Evolutionary conservation across 192 early-diverging fungal genomes (phyloP), one percentile per base, ranked within the genome.

Genomic region (Coemansia sp.): DNA sequence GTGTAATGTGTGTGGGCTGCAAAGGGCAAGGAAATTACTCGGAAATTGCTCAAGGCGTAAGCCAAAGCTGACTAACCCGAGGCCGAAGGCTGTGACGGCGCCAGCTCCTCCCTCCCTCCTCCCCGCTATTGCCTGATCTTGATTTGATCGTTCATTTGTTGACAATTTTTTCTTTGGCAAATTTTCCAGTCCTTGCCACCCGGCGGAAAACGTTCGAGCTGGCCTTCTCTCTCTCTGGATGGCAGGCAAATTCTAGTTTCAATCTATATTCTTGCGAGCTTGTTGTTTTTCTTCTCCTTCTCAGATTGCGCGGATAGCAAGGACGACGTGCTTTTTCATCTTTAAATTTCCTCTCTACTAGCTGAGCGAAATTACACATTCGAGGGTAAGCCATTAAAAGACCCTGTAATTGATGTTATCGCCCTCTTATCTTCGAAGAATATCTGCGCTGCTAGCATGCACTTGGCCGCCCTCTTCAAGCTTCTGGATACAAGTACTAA

Each of bases 371-470:
- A 51, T 27, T 51, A 14, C 47, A 27, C 14, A 51, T 27, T 51
- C 24, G 47, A 51, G 47, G 47, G 47, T 51, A 51, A 51, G 47
- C 47, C 47, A 51, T 27, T 27, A 25, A 51, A 51, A 15, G 47
- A 51, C 47, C 8, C 47, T 51, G 22, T 27, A 51, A 27, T 51
- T 51, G 47, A 42, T 61, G 25, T 61, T 61, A 43, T 45, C 19
- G 60, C 41, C 20, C 46, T 47, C 42, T 63, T 63, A 42, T 61
- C 4, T 20, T 24, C n/a, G n/a, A n/a, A n/a, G n/a, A n/a, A n/a
- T n/a, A n/a, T n/a, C n/a, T n/a, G n/a, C n/a, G n/a, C n/a, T n/a
- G n/a, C n/a, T n/a, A n/a, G n/a, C n/a, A n/a, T n/a, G n/a, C n/a
- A n/a, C n/a, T n/a, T 37, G 49, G 47, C 49, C 5, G 19, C 6